Evolutionary conservation across 2,329 filamentous ascomycete genomes (phyloP), one percentile per base, ranked within the genome.

Genomic region (Nothophoma quercina): DNA sequence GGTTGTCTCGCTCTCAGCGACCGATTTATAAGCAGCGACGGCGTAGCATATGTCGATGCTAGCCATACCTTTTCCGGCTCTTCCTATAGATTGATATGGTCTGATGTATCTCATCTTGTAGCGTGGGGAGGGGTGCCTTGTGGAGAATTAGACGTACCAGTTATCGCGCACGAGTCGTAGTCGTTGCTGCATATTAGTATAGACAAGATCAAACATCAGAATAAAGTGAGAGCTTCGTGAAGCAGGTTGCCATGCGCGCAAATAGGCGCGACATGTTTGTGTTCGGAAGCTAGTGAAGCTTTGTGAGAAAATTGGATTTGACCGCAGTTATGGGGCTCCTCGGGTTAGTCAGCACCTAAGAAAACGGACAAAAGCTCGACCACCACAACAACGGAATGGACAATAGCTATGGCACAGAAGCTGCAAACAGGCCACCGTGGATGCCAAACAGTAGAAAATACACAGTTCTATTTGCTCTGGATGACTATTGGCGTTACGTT

Each of bases 41-140:
- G 72, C 74, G 70, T 68, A 73, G 71, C 71, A 78, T 79, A 69
- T 79, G 76, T 74, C 76, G 77, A 79, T 79, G 72, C 77, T 72
- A 73, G 75, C 74, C 74, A 74, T 79, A 73, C 76, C 77, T 80
- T 78, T 78, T 80, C 75, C 78, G 78, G 78, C 78, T 80, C 78
- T 80, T 80, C 78, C 78, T 80, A 78, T 70, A 71, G 61, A 64
- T 65, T 62, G 58, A 52, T 67, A 59, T 70, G 70, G 70, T 69
- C 71, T 68, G 65, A 69, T 70, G 63, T 63, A 63, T 67, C 50
- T 72, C 69, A 72, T 72, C 69, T 60, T 68, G 55, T 59, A 68
- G 65, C 64, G 54, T 50, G 28, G 51, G 56, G 26, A 30, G 30
- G 35, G 45, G 39, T 35, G 19, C 5, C 29, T 16, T 28, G 29